A percentile compares a stretch with the other conserved stretches of the same genome.
Evolutionary conservation across 352 stramenopile species (phyloP).

Genomic region (Thalassiosira hispida): DNA sequence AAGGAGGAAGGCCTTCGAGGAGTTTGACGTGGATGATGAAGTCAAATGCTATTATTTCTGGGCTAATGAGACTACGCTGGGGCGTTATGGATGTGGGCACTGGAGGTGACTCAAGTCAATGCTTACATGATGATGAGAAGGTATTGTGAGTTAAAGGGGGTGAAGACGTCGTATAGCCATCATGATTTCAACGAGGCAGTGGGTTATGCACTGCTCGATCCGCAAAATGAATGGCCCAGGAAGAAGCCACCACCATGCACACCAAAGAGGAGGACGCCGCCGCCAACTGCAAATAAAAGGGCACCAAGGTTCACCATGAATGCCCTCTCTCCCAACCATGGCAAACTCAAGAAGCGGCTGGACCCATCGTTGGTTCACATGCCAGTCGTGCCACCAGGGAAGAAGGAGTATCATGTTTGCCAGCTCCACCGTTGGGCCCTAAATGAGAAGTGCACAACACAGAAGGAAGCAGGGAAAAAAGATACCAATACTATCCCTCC

Average conservation of each 20-base stretch:
- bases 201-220: no score
- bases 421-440: conserved; percentile 17
- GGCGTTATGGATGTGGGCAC: conserved; percentile 20
- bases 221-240: no score
- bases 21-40: no score
- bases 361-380: neutral
- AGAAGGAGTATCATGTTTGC: neutral
- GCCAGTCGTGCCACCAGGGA: neutral
- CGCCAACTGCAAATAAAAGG: no score
- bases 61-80: no score
- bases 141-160: conserved; percentile 12
- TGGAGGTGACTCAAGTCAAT: conserved; percentile 27
- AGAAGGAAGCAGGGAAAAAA: neutral
- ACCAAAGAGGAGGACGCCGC: no score
- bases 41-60: no score
- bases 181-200: conserved; percentile 18
- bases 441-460: neutral
- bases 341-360: no score
- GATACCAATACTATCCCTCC: neutral
- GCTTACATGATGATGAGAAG: conserved; percentile 6
- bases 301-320: no score
- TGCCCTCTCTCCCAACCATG: neutral
- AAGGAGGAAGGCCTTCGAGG: no score
- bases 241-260: no score
- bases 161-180: conserved; percentile 3